Evolutionary conservation across 148 eudicot genomes (phyloP).

Genomic region (Rhododendron williamsianum): DNA sequence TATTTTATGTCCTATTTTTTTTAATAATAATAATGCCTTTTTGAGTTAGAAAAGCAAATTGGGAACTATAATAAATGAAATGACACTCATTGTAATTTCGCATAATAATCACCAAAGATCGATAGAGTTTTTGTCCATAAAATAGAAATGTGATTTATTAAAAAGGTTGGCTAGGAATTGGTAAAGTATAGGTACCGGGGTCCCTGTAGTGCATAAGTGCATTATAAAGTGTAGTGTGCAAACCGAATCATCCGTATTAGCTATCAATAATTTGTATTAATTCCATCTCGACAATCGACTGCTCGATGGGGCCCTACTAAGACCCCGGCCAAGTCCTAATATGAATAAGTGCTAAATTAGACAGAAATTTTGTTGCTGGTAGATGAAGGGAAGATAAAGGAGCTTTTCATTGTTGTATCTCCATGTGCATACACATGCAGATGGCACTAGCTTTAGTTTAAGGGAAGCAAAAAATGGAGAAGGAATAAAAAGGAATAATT

Average conservation of each 20-base stretch:
- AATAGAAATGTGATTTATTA: background rate
- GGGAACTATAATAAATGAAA: background rate
- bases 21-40: background rate
- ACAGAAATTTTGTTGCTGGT: slow-evolving; percentile 14
- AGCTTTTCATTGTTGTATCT: slow-evolving; percentile 19
- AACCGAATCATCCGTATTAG: background rate
- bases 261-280: background rate
- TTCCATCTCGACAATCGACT: too few species aligned
- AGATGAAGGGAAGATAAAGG: slow-evolving; percentile 13
- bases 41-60: background rate
- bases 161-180: background rate
- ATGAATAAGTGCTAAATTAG: background rate
- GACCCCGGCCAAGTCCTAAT: background rate
- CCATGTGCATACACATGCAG: slow-evolving; percentile 7
- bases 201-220: too few species aligned
- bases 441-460: slow-evolving; percentile 21
- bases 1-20: background rate
- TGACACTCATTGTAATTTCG: background rate
- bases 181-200: background rate
- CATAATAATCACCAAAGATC: background rate
- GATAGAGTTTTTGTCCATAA: background rate
- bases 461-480: slow-evolving; percentile 10
- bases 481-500: slow-evolving; percentile 23
- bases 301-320: too few species aligned
- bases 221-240: background rate